Conservation (phyloP, 179 eudicot genomes). For the Dionaea muscipula region DNA sequence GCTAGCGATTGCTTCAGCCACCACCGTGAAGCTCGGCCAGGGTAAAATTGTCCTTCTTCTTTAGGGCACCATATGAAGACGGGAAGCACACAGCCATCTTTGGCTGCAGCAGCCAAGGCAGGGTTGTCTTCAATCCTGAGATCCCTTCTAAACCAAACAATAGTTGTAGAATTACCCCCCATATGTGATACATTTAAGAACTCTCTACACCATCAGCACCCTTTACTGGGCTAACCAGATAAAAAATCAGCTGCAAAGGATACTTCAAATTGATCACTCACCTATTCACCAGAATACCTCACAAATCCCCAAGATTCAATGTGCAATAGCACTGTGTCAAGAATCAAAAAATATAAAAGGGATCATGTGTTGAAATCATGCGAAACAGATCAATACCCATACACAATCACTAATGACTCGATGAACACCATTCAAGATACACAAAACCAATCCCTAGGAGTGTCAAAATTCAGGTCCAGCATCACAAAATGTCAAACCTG, state of each 20-base stretch:
- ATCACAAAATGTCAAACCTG: not conserved
- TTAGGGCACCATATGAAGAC: conserved; percentile 89
- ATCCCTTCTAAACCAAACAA: conserved; percentile 98
- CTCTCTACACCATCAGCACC: not conserved
- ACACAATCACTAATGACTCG: not conserved
- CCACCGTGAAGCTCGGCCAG: conserved; percentile 97
- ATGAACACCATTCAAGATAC: too few relatives aligned
- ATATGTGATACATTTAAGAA: conserved; percentile 12
- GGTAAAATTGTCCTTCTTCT: conserved; percentile 85
- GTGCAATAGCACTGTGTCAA: too few relatives aligned
- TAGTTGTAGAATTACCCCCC: conserved; percentile 43
- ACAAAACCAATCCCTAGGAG: not conserved
- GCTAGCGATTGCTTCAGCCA: conserved; percentile 83
- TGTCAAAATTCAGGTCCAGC: conserved; percentile 5
- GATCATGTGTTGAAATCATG: not conserved
- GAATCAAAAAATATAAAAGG: too few relatives aligned
- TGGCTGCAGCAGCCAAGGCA: conserved; percentile 80
- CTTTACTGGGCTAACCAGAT: not conserved
- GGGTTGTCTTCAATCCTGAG: conserved; percentile 93
- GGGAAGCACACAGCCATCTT: conserved; percentile 63
- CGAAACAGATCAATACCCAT: not conserved
- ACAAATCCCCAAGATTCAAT: not conserved
- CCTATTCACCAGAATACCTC: conserved; percentile 4
- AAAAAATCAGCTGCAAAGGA: too few relatives aligned
- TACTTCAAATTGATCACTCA: not conserved